Percentiles rank a stretch among this genome's conserved stretches.
phyloP scores from a whole-genome alignment of 495 filamentous ascomycete species.

The Oidiodendron maius region DNA sequence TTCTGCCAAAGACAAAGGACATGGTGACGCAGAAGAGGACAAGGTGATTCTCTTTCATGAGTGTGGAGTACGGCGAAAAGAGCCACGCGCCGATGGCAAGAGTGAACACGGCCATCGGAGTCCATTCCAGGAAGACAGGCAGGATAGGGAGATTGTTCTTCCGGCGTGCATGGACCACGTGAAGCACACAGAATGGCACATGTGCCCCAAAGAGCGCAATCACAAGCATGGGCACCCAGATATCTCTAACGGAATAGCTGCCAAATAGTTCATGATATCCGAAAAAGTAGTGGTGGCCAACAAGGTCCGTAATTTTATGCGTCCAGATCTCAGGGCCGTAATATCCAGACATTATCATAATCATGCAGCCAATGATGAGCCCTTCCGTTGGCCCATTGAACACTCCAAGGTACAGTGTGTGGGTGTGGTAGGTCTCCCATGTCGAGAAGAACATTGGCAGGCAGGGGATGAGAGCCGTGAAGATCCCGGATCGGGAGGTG shows the following conservation, averaged over 20 bases:
- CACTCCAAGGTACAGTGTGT: constrained; percentile 93
- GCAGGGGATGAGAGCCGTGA: constrained; percentile 85
- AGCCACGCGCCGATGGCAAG: constrained; percentile 74
- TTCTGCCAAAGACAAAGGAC: constrained; percentile 95
- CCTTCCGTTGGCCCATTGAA: constrained; percentile 98
- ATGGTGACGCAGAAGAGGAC: constrained; percentile 91
- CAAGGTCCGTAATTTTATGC: constrained; percentile 56
- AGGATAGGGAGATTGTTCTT: constrained; percentile 66
- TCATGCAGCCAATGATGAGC: constrained; percentile 73
- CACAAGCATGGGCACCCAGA: constrained; percentile 79
- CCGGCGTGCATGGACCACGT: constrained; percentile 73
- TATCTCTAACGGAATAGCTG: constrained; percentile 49
- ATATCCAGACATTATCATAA: constrained; percentile 82
- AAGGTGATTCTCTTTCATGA: constrained; percentile 76
- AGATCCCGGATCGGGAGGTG: constrained; percentile 72
- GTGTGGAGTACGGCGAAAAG: constrained; percentile 74
- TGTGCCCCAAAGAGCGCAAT: constrained; percentile 70
- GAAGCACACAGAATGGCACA: constrained; percentile 72
- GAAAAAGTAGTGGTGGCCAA: constrained; percentile 49
- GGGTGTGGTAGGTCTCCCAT: constrained; percentile 98
- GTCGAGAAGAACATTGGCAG: constrained; percentile 99
- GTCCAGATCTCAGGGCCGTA: constrained; percentile 89
- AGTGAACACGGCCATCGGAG: constrained; percentile 79
- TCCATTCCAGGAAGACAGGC: constrained; percentile 91
- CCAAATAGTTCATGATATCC: constrained; percentile 29